These are phyloP conservation scores for Ceratocystis lukuohia DNA, from an alignment of 2,329 filamentous ascomycete species.

Conservation along the genomic window DNA sequence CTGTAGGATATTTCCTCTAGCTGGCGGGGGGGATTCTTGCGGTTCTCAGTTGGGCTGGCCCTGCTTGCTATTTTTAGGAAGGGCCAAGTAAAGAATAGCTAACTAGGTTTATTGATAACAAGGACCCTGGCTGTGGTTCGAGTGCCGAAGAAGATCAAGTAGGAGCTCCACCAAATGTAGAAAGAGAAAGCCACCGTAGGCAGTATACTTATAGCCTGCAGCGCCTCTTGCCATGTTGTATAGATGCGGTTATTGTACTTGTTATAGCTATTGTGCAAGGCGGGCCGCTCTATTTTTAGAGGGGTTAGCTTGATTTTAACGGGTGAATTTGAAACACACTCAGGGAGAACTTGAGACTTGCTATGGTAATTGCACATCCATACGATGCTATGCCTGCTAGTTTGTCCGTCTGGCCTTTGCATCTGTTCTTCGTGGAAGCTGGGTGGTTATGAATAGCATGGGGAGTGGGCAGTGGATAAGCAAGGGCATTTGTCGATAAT, in stretches of 20 bases:
- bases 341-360: background rate
- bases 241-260: background rate
- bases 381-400: background rate
- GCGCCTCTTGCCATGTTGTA: no score
- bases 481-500: background rate
- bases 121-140: background rate
- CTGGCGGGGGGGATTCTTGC: no score
- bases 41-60: background rate
- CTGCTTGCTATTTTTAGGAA: background rate
- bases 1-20: no score
- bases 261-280: background rate
- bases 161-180: background rate
- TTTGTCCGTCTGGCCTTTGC: no score
- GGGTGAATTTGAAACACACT: background rate
- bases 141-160: background rate
- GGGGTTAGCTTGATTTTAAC: background rate
- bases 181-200: background rate
- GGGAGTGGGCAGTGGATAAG: no score
- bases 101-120: no score
- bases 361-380: background rate
- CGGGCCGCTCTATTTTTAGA: conserved; percentile 4
- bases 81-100: background rate
- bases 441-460: no score
- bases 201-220: background rate
- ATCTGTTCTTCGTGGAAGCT: no score